Percentiles rank a stretch among this genome's conserved stretches.
Evolutionary conservation across 345 rosid species (phyloP).

Genomic region (Aquilaria malaccensis): DNA sequence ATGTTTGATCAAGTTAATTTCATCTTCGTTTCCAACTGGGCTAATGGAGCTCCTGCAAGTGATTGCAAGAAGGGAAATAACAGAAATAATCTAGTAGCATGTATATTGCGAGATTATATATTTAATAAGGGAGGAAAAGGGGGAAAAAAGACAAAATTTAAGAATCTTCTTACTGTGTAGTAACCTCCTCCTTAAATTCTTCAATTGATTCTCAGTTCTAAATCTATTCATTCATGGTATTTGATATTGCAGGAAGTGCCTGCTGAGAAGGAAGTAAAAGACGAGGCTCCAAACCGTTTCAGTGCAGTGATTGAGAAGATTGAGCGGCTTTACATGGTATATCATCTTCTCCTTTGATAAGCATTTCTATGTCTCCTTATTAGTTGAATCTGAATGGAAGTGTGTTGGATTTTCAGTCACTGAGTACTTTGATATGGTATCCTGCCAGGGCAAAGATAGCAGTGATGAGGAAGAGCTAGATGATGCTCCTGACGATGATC

Average conservation of each 20-base stretch:
- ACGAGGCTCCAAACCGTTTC: slow-evolving; percentile 66
- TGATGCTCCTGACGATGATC: slow-evolving; percentile 84
- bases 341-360: not conserved
- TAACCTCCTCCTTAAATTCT: not conserved
- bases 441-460: slow-evolving; percentile 79
- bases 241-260: slow-evolving; percentile 40
- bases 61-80: too few species aligned
- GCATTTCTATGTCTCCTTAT: not conserved
- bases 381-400: not conserved
- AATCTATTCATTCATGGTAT: slow-evolving; percentile 4
- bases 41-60: too few species aligned
- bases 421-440: slow-evolving; percentile 15
- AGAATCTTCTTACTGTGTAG: not conserved
- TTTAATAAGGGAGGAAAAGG: not conserved
- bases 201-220: not conserved
- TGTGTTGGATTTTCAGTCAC: slow-evolving; percentile 1
- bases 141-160: not conserved
- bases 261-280: slow-evolving; percentile 40
- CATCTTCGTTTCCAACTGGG: too few species aligned
- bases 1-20: not conserved
- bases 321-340: slow-evolving; percentile 91
- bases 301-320: slow-evolving; percentile 93
- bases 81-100: too few species aligned
- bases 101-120: too few species aligned
- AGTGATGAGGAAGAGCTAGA: slow-evolving; percentile 88